phyloP scores from a whole-genome alignment of 2,329 filamentous ascomycete genomes.

The Ceratocystis alfenasii region DNA sequence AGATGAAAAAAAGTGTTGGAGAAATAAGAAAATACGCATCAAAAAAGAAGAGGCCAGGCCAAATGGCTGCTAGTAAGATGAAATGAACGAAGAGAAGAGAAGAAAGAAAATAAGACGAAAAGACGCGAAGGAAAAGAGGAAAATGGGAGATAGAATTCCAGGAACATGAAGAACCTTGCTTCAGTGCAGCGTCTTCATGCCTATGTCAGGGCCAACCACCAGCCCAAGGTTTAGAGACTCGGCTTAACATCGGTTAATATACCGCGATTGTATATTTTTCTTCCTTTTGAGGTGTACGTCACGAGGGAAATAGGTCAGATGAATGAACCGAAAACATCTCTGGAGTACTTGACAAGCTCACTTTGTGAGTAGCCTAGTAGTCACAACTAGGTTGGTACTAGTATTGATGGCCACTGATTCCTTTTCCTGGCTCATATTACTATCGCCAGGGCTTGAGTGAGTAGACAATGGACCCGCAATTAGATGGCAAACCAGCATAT shows the following conservation, averaged over 20 bases:
- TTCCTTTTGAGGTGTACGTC: not conserved
- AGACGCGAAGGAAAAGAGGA: conserved; percentile 9
- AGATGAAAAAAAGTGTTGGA: not conserved
- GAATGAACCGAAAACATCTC: too few relatives aligned
- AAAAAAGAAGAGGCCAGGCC: too few relatives aligned
- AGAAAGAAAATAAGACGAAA: conserved; percentile 4
- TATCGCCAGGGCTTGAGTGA: too few relatives aligned
- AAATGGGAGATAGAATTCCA: not conserved
- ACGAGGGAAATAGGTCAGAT: not conserved
- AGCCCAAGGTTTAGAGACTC: not conserved
- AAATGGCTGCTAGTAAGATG: not conserved
- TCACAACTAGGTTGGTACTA: too few relatives aligned
- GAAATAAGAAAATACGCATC: conserved; percentile 10
- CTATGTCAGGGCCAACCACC: not conserved
- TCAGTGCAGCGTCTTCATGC: not conserved
- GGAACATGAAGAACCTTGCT: not conserved
- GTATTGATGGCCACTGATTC: too few relatives aligned
- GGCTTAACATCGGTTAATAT: not conserved
- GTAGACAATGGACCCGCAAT: too few relatives aligned
- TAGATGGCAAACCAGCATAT: too few relatives aligned
- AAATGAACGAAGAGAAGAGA: conserved; percentile 1
- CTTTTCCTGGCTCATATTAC: too few relatives aligned
- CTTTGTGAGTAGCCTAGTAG: too few relatives aligned
- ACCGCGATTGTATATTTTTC: not conserved
- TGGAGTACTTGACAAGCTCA: too few relatives aligned